Evolutionary conservation across 2,329 filamentous ascomycete genomes (phyloP).

Genomic region (Aspergillus thermomutatus): DNA sequence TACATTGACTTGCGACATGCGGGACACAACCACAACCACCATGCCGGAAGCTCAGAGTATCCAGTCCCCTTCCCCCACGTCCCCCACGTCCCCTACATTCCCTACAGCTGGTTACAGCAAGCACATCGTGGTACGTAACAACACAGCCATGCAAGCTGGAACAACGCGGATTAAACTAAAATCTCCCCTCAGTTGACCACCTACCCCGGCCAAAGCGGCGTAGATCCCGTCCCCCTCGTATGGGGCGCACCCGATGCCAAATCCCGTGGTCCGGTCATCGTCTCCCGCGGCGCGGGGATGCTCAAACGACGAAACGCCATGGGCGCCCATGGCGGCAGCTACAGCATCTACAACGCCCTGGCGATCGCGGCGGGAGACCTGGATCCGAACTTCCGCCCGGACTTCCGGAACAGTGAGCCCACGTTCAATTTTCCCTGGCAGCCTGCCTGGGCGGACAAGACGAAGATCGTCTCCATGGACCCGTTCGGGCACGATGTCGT

Average conservation of each 20-base stretch:
- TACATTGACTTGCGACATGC: slow-evolving; percentile 12
- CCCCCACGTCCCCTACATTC: slow-evolving; percentile 10
- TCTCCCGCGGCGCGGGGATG: slow-evolving; percentile 48
- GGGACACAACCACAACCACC: slow-evolving; percentile 13
- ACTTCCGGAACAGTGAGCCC: slow-evolving; percentile 84
- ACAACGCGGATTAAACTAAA: slow-evolving; percentile 11
- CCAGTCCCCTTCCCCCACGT: slow-evolving; percentile 9
- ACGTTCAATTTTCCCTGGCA: slow-evolving; percentile 87
- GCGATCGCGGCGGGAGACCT: slow-evolving; percentile 90
- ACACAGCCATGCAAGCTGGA: not conserved
- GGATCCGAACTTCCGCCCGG: slow-evolving; percentile 72
- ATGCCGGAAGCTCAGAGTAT: slow-evolving; percentile 17
- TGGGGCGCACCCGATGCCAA: slow-evolving; percentile 79
- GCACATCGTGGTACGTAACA: slow-evolving; percentile 31
- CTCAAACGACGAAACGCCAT: slow-evolving; percentile 50
- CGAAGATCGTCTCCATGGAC: slow-evolving; percentile 98
- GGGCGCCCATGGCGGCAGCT: slow-evolving; percentile 80
- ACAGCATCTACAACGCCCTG: slow-evolving; percentile 92
- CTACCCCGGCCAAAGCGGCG: slow-evolving; percentile 90
- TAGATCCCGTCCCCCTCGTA: slow-evolving; percentile 82
- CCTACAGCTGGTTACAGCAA: slow-evolving; percentile 28
- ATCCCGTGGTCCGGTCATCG: slow-evolving; percentile 81
- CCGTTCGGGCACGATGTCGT: slow-evolving; percentile 86
- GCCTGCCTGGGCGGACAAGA: slow-evolving; percentile 80
- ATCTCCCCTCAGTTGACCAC: slow-evolving; percentile 56